These are phyloP conservation scores for Eucalyptus microcorys DNA, from an alignment of 345 rosid species.

Conservation along the genomic window DNA sequence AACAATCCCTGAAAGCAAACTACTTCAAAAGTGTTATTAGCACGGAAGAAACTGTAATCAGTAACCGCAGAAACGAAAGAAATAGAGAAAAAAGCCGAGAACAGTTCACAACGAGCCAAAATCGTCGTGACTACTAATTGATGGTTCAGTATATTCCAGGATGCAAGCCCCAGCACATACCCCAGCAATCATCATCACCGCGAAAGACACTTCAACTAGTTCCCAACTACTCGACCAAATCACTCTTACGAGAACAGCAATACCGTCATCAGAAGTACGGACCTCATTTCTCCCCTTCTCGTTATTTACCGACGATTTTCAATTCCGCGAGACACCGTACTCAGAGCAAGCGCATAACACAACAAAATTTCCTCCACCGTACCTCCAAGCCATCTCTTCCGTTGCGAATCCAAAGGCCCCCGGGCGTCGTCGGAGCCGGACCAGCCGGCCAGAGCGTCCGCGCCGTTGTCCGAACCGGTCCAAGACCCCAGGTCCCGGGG, in stretches of 20 bases:
- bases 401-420: conserved; percentile 13
- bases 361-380: background rate
- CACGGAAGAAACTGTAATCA: background rate
- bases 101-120: background rate
- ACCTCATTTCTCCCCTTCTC: background rate
- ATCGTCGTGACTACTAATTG: background rate
- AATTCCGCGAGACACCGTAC: background rate
- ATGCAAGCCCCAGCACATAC: background rate
- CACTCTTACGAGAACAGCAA: background rate
- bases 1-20: conserved; percentile 74
- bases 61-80: background rate
- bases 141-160: background rate
- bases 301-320: background rate
- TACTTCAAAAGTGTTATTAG: conserved; percentile 51
- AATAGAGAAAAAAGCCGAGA: background rate
- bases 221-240: background rate
- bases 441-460: conserved; percentile 66
- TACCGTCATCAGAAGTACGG: background rate
- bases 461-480: conserved; percentile 19
- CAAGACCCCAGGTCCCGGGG: conserved; percentile 1
- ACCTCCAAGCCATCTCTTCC: conserved; percentile 60
- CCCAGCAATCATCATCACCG: background rate
- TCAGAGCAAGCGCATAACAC: background rate
- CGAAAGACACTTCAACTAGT: background rate
- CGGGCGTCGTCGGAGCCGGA: conserved; percentile 26